Base-by-base conservation (phyloP, 2,329 filamentous ascomycete genomes). In the Hortaea werneckii region DNA sequence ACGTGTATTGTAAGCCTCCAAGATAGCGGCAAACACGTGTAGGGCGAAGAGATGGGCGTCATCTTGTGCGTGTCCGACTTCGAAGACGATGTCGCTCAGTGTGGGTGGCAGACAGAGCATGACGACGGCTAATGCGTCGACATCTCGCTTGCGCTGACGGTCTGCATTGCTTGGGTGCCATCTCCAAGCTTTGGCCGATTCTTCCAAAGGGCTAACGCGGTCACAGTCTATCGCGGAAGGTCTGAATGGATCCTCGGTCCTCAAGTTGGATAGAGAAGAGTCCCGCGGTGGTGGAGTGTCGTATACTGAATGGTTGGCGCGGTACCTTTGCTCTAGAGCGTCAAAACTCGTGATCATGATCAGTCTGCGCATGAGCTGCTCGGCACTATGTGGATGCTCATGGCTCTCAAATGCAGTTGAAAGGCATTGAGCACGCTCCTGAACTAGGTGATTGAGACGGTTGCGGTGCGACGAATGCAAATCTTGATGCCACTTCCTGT, bases 71-170 rank as follows among this genome's bases (percentile, higher is more conserved):
- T 37, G 20, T n/a, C 11, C 12, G 26, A 40, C 6, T 5, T 51
- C 40, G 43, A 49, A 49, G 20, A 46, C 41, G 11, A 53, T 6
- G 8, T 46, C 41, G 6, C 9, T 53, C 5, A 50, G 7, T 12
- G 46, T 44, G 6, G 49, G n/a, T 2, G 51, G 47, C 6, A 53
- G 42, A 29, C 49, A 51, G 3, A 50, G 40, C 34, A 51, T 43
- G 6, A 48, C 30, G 7, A 43, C 37, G 4, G 49, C 51, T 6
- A 51, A 35, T 11, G 51, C 51, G 41, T 53, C 49, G 6, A 51
- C 13, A 10, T 42, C 12, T 6, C 42, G 35, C 40, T 50, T 50
- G n/a, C 40, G 9, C 20, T 20, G 37, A n/a, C 13, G 9, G 7
- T 39, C 37, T 10, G 37, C 9, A 8, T 10, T 10, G 8, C 37